These are phyloP conservation scores for Apiospora phragmitis DNA, from an alignment of 2,329 filamentous ascomycete species.

Conservation along the genomic window DNA sequence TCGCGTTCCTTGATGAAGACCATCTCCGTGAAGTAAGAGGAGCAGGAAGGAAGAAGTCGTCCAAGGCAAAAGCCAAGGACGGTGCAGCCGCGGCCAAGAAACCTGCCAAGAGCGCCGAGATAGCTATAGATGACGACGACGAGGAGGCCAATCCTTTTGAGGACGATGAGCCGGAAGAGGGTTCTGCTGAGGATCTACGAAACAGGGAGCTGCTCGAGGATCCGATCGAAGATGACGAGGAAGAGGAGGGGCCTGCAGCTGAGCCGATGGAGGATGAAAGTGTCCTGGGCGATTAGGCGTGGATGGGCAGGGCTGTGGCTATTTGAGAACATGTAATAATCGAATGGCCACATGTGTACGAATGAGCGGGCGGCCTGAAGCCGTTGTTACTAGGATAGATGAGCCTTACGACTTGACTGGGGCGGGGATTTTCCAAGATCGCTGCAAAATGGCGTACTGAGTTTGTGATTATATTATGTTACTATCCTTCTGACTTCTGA, in stretches of 20 bases:
- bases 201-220: constrained; percentile 56
- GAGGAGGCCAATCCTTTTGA: constrained; percentile 45
- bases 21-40: constrained; percentile 51
- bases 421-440: constrained; percentile 1
- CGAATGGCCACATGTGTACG: background rate
- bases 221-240: constrained; percentile 42
- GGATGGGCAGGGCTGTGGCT: background rate
- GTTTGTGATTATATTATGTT: background rate
- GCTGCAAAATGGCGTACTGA: constrained; percentile 6
- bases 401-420: constrained; percentile 5
- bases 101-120: constrained; percentile 44
- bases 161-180: constrained; percentile 56
- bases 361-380: background rate
- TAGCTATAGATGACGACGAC: constrained; percentile 44
- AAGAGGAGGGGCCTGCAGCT: constrained; percentile 30
- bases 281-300: constrained; percentile 15
- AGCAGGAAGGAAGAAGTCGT: constrained; percentile 41
- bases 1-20: constrained; percentile 75
- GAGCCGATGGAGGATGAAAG: constrained; percentile 33
- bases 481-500: constrained; percentile 5
- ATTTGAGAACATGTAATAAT: background rate
- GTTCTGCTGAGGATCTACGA: constrained; percentile 57
- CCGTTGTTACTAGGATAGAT: constrained; percentile 5
- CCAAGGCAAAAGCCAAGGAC: constrained; percentile 44
- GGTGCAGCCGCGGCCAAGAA: constrained; percentile 39